Base-by-base conservation (phyloP, 495 filamentous ascomycete species). In the Penicillium waksmanii region DNA sequence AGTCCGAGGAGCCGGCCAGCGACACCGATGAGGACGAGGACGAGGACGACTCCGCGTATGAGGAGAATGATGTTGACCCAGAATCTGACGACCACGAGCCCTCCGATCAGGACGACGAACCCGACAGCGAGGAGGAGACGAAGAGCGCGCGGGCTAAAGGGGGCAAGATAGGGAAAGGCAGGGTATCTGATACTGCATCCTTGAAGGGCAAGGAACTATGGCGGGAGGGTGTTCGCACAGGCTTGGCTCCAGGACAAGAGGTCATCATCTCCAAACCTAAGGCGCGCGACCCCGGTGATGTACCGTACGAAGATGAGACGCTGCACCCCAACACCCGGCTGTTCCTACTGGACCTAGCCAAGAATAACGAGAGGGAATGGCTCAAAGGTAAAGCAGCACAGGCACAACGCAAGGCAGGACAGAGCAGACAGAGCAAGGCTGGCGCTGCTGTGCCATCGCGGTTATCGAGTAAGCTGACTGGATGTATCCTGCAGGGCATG, bases 321-420 rank as follows among this genome's bases (percentile, higher is more conserved):
- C 73, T 96, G 46, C 92, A 96, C 74, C 85, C 87, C 25, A 96
- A 96, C 64, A 96, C 91, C 7, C 72, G 92, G 57, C 77, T 87
- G 3, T 96, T 96, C 68, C 75, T 96, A 59, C 71, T 77, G 51
- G 91, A 95, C 63, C 77, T 96, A 50, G 84, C 83, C 56, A 76
- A 79, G 53, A 90, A 96, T 67, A 96, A 96, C 71, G 83, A 92
- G 31, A 82, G 92, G 43, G 72, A 85, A 58, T 96, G 92, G 92
- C 76, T 96, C 52, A 93, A 93, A 79, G 75, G 88, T 92, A 78
- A 58, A n/a, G 15, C 11, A 38, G 15, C 36, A 9, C 12, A 38
- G 1, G 11, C 36, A 38, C 36, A 38, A 13, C 12, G 1, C 36
- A 13, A 75, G 69, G 27, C 27, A 6, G 27, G 27, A 9, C 27